Evolutionary conservation across 2,329 filamentous ascomycete genomes (phyloP).

Genomic region (Aspergillus brunneoviolaceus): DNA sequence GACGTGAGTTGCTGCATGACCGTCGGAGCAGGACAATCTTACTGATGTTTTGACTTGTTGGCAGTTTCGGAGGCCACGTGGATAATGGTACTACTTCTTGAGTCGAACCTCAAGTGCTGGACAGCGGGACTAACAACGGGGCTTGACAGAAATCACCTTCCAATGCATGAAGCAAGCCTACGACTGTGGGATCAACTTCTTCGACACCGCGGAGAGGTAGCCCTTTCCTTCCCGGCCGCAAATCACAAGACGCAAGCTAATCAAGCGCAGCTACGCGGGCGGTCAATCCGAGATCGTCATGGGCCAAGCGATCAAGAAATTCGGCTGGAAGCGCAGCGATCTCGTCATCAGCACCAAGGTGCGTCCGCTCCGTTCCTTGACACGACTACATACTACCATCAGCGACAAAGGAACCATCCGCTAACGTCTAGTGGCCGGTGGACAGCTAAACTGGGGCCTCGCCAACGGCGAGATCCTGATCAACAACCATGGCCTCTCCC

Average conservation of each 20-base stretch:
- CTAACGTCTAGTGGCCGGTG: too few species aligned
- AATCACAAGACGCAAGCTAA: background rate
- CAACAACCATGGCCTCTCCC: conserved; percentile 68
- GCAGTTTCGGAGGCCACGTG: conserved; percentile 65
- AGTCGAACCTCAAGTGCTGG: background rate
- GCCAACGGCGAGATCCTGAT: conserved; percentile 61
- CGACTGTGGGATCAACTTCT: conserved; percentile 58
- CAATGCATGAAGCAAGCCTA: conserved; percentile 54
- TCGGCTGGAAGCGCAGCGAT: conserved; percentile 59
- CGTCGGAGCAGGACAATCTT: background rate
- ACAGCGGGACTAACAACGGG: background rate
- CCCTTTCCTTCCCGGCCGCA: background rate
- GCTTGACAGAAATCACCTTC: conserved; percentile 22
- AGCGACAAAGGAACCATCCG: too few species aligned
- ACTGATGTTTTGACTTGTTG: background rate
- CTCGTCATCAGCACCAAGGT: conserved; percentile 39
- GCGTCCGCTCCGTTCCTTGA: background rate
- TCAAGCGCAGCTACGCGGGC: conserved; percentile 43
- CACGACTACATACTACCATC: too few species aligned
- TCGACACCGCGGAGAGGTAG: conserved; percentile 56
- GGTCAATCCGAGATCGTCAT: conserved; percentile 57
- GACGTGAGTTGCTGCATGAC: conserved; percentile 22
- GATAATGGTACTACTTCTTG: conserved; percentile 54
- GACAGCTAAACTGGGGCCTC: conserved; percentile 61
- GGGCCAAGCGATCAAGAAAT: conserved; percentile 57